phyloP scores from a whole-genome alignment of 805 yeast species.

The Candida broadrunensis region DNA sequence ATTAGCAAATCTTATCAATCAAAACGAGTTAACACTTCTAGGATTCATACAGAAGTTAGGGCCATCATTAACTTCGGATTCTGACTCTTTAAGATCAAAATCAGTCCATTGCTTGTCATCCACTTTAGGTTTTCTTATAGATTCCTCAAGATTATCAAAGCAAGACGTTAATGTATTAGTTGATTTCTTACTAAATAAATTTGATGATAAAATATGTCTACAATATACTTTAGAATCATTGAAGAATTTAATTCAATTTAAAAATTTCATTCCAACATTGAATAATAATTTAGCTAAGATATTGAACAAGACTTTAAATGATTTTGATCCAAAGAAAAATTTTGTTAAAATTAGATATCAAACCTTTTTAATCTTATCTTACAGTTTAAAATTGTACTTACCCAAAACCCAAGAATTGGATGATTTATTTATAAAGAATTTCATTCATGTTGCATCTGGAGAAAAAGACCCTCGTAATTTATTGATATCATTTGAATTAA shows the following conservation, averaged over 20 bases:
- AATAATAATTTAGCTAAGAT: slow-evolving; percentile 33
- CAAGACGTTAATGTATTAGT: slow-evolving; percentile 50
- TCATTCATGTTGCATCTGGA: slow-evolving; percentile 69
- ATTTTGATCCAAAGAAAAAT: slow-evolving; percentile 54
- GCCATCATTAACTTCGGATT: slow-evolving; percentile 60
- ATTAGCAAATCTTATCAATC: slow-evolving; percentile 20
- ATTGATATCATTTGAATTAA: slow-evolving; percentile 62
- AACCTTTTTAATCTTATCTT: slow-evolving; percentile 50
- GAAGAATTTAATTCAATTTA: slow-evolving; percentile 47
- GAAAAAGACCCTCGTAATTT: slow-evolving; percentile 95
- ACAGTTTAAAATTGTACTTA: slow-evolving; percentile 26
- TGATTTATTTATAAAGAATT: slow-evolving; percentile 51
- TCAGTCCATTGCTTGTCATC: slow-evolving; percentile 40
- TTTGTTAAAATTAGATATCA: slow-evolving; percentile 61
- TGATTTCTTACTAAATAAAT: slow-evolving; percentile 61
- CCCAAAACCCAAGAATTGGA: slow-evolving; percentile 16
- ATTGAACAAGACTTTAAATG: slow-evolving; percentile 29
- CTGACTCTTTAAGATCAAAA: slow-evolving; percentile 47
- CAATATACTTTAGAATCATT: slow-evolving; percentile 55
- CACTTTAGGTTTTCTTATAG: slow-evolving; percentile 25
- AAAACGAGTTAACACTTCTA: slow-evolving; percentile 35
- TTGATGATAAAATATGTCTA: slow-evolving; percentile 60
- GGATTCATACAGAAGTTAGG: slow-evolving; percentile 59
- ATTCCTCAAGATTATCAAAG: slow-evolving; percentile 24
- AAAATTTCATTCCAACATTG: slow-evolving; percentile 35